Evolutionary conservation across 768 basidiomycete species (phyloP), one percentile per base, ranked within the genome.

Genomic region (Auricularia heimuer): DNA sequence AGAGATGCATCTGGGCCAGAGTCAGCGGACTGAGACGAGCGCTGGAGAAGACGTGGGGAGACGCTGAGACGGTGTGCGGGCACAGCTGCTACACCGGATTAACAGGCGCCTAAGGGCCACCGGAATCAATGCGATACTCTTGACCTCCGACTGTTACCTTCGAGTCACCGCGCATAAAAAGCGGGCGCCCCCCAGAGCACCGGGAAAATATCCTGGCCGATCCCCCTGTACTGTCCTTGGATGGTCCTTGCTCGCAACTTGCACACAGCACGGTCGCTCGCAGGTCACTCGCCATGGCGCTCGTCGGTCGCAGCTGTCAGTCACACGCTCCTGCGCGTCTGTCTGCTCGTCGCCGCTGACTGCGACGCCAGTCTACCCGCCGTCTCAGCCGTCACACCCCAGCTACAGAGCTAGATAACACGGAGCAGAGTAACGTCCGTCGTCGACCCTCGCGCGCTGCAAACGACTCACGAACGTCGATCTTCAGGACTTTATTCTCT

Each of bases 401-500:
- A 29, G 29, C 29, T 10, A 14, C 56, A 33, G 56, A 60, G 29
- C 18, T 24, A 29, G 56, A 60, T 33, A 60, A 18, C 24, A 33
- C 24, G 12, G 56, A 60, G 24, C 11, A 14, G 16, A 60, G 24
- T 18, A 60, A 60, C 33, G 56, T 60, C 24, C 10, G 56, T 54
- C 29, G n/a, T 29, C 24, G 1, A 12, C 14, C 3, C 54, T 18
- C 2, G 14, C 21, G n/a, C 21, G 29, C 8, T 29, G 29, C 2
- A 21, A 12, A 21, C 29, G 14, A 21, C 54, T 56, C 54, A 29
- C 10, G 14, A 10, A 21, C 24, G 21, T 60, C 24, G 56, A 29
- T 29, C 29, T 29, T 3, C 73, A 98, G 94, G 97, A 98, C 74
- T 95, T 99, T 71, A 94, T 99, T 71, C 78, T 98, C 64, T 97